Conservation (phyloP, 2,329 filamentous ascomycete genomes). For the Onygenales sp. region DNA sequence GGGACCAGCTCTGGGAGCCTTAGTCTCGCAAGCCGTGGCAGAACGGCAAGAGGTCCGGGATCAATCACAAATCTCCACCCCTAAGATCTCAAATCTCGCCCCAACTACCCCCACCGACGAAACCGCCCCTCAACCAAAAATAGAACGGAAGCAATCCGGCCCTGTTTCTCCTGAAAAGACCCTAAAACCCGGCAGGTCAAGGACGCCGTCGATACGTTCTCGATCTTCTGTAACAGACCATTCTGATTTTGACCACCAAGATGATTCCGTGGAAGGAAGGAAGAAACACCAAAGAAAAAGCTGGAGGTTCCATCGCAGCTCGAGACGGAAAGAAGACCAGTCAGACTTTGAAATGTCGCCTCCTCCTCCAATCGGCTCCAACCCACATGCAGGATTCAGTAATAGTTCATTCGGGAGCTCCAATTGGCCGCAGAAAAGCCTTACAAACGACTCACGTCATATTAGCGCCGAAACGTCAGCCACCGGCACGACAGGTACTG, state of each 20-base stretch:
- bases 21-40: conserved; percentile 15
- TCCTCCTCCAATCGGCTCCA: conserved; percentile 49
- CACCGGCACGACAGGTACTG: conserved; percentile 5
- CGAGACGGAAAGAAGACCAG: conserved; percentile 48
- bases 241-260: conserved; percentile 67
- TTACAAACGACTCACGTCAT: conserved; percentile 33
- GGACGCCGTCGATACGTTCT: conserved; percentile 67
- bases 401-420: conserved; percentile 60
- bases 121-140: conserved; percentile 7
- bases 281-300: conserved; percentile 63
- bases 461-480: conserved; percentile 26
- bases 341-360: conserved; percentile 33
- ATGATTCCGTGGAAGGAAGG: conserved; percentile 47
- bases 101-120: conserved; percentile 20
- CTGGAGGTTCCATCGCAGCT: conserved; percentile 56
- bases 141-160: conserved; percentile 24
- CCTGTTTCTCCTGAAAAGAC: conserved; percentile 31
- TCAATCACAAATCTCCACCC: conserved; percentile 25
- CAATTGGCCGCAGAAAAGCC: conserved; percentile 35
- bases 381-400: conserved; percentile 55
- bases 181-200: conserved; percentile 60
- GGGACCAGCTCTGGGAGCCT: conserved; percentile 34
- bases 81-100: conserved; percentile 22
- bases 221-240: conserved; percentile 63
- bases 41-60: conserved; percentile 19